Percentiles rank a stretch among this genome's conserved stretches.
These are phyloP conservation scores for Pythium guiyangense DNA, from an alignment of 352 stramenopile species.

Conservation along the genomic window DNA sequence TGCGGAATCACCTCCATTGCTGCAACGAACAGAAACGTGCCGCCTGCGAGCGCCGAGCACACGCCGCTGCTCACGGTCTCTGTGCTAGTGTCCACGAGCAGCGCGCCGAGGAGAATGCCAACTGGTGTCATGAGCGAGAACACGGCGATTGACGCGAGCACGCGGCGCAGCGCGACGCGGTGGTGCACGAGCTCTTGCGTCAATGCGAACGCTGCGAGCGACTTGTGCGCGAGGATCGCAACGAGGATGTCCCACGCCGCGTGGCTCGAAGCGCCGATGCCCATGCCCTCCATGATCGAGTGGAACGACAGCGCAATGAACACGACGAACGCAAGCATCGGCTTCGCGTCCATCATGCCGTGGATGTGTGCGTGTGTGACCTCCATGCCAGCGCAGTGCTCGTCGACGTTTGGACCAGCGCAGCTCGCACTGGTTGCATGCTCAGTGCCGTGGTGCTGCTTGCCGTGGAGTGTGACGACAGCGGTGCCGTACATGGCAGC, in stretches of 20 bases:
- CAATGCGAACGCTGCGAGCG: slow-evolving; percentile 69
- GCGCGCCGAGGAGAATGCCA: slow-evolving; percentile 56
- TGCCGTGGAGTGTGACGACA: neutral
- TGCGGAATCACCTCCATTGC: slow-evolving; percentile 82
- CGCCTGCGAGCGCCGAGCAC: slow-evolving; percentile 69
- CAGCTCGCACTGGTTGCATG: no score
- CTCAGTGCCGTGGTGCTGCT: neutral
- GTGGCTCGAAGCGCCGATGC: slow-evolving; percentile 54
- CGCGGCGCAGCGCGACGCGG: slow-evolving; percentile 27
- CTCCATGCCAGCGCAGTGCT: slow-evolving; percentile 11
- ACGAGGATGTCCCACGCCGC: slow-evolving; percentile 74
- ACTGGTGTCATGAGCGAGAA: slow-evolving; percentile 77
- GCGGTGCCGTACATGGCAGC: neutral
- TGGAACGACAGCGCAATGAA: slow-evolving; percentile 81
- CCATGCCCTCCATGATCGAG: slow-evolving; percentile 84
- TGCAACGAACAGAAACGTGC: slow-evolving; percentile 79
- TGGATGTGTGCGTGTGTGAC: slow-evolving; percentile 56
- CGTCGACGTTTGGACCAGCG: no score
- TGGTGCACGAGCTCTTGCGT: slow-evolving; percentile 69
- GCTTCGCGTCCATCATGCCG: slow-evolving; percentile 57
- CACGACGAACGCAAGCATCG: slow-evolving; percentile 64
- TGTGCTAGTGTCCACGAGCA: slow-evolving; percentile 38
- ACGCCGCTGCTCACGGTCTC: slow-evolving; percentile 52
- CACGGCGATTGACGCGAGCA: slow-evolving; percentile 40
- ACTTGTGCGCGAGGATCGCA: slow-evolving; percentile 82